A percentile compares a stretch with the other conserved stretches of the same genome.
phyloP scores from a whole-genome alignment of 2,329 filamentous ascomycete genomes.

The Stachybotrys chartarum region DNA sequence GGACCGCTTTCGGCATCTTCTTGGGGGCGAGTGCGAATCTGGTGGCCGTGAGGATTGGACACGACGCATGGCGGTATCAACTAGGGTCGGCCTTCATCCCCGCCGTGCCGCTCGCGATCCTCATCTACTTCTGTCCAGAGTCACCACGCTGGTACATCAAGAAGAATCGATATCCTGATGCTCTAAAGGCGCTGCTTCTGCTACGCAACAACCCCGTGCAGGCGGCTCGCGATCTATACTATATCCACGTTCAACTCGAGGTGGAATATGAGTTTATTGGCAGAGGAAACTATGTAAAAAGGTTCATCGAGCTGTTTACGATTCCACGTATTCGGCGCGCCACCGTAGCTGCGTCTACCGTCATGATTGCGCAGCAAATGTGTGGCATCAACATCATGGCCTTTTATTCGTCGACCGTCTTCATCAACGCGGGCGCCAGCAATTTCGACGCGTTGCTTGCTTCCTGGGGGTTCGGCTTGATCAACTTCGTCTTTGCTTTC shows the following conservation, averaged over 20 bases:
- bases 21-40: slow-evolving; percentile 55
- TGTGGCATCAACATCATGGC: slow-evolving; percentile 67
- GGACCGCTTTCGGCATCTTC: slow-evolving; percentile 56
- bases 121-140: slow-evolving; percentile 61
- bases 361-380: slow-evolving; percentile 75
- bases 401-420: slow-evolving; percentile 65
- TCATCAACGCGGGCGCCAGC: slow-evolving; percentile 47
- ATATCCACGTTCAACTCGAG: slow-evolving; percentile 56
- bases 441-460: slow-evolving; percentile 51
- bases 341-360: slow-evolving; percentile 66
- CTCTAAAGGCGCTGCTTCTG: slow-evolving; percentile 46
- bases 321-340: slow-evolving; percentile 64
- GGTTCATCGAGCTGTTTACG: slow-evolving; percentile 60
- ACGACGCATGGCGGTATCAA: slow-evolving; percentile 52
- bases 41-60: slow-evolving; percentile 28
- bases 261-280: slow-evolving; percentile 46
- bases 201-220: slow-evolving; percentile 50
- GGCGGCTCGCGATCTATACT: slow-evolving; percentile 55
- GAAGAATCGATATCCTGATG: slow-evolving; percentile 54
- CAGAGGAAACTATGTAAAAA: slow-evolving; percentile 49
- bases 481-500: slow-evolving; percentile 52
- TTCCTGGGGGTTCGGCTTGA: slow-evolving; percentile 50
- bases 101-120: slow-evolving; percentile 45
- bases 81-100: slow-evolving; percentile 58
- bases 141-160: slow-evolving; percentile 62